phyloP scores from a whole-genome alignment of 1,284 basidiomycete species.

The Pseudozyma hubeiensis region DNA sequence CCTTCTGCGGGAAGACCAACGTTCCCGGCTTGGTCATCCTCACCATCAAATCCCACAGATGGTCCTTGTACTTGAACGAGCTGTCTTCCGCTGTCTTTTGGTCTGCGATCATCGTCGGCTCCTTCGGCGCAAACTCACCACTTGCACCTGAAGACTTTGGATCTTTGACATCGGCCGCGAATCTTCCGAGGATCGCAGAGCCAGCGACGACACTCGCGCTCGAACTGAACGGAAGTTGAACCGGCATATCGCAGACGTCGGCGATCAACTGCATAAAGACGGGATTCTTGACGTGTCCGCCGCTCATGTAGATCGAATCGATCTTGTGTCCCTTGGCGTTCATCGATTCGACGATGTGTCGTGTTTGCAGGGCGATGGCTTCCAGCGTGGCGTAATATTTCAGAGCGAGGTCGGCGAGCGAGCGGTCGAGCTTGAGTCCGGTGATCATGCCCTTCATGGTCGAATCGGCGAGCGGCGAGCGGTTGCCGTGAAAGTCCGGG shows the following conservation, averaged over 20 bases:
- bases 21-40: slow-evolving; percentile 91
- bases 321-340: slow-evolving; percentile 87
- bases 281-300: slow-evolving; percentile 69
- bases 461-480: slow-evolving; percentile 93
- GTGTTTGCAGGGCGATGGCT: slow-evolving; percentile 92
- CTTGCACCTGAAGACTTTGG: slow-evolving; percentile 14
- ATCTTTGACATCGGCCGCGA: slow-evolving; percentile 77
- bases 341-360: slow-evolving; percentile 93
- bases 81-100: slow-evolving; percentile 72
- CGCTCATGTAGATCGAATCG: slow-evolving; percentile 87
- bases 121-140: slow-evolving; percentile 54
- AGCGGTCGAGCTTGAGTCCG: slow-evolving; percentile 84
- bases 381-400: slow-evolving; percentile 93
- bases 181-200: slow-evolving; percentile 90
- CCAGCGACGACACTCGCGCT: slow-evolving; percentile 89
- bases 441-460: slow-evolving; percentile 91
- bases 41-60: slow-evolving; percentile 93
- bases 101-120: slow-evolving; percentile 43
- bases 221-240: slow-evolving; percentile 81
- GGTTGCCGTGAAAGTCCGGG: slow-evolving; percentile 87
- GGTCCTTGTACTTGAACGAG: slow-evolving; percentile 75
- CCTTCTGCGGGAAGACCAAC: slow-evolving; percentile 78
- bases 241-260: slow-evolving; percentile 83
- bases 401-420: slow-evolving; percentile 83
- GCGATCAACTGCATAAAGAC: slow-evolving; percentile 76